phyloP scores from a whole-genome alignment of 192 early-diverging fungal species.

The Coemansia sp. region DNA sequence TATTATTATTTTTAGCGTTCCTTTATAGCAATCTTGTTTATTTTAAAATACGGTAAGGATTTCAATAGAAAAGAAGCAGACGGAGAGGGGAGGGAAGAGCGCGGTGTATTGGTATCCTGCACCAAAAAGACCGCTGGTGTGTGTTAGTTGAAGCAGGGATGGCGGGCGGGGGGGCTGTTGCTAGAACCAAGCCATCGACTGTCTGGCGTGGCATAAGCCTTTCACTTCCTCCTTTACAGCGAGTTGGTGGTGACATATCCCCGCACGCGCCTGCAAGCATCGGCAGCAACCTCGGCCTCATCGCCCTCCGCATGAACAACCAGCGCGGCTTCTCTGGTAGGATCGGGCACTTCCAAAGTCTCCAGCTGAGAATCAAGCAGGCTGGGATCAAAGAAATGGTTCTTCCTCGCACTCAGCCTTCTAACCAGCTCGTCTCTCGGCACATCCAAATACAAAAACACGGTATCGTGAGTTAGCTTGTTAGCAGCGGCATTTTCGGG shows the following conservation, averaged over 20 bases:
- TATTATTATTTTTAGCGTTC: too few species aligned
- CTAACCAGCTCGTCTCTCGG: constrained; percentile 37
- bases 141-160: too few species aligned
- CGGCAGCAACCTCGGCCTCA: constrained; percentile 12
- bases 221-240: background rate
- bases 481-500: constrained; percentile 9
- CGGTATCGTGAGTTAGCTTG: constrained; percentile 23
- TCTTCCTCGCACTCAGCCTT: constrained; percentile 49
- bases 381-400: constrained; percentile 55
- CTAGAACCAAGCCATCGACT: too few species aligned
- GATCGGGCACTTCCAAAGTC: constrained; percentile 53
- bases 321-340: constrained; percentile 30
- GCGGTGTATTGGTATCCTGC: too few species aligned
- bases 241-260: constrained; percentile 18
- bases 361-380: constrained; percentile 63
- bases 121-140: too few species aligned
- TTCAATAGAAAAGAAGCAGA: background rate
- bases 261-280: constrained; percentile 10
- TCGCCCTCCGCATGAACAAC: constrained; percentile 20
- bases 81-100: too few species aligned
- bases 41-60: background rate
- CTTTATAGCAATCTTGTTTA: constrained; percentile 1
- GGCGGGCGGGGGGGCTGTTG: too few species aligned
- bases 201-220: too few species aligned
- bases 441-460: constrained; percentile 62